These are phyloP conservation scores for Murraya paniculata DNA, from an alignment of 345 rosid species.

Conservation along the genomic window DNA sequence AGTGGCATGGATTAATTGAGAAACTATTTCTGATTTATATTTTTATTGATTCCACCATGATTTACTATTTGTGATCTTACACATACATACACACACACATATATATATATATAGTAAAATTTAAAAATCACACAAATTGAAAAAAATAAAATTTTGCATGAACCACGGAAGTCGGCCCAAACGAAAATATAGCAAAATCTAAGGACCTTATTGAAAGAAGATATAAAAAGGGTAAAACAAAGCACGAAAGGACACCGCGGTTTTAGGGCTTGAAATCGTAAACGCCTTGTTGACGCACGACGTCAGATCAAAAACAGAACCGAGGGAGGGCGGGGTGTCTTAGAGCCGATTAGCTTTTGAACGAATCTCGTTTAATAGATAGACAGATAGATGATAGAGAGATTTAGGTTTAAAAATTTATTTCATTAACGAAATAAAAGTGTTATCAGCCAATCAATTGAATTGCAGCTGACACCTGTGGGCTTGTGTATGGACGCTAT, in stretches of 20 bases:
- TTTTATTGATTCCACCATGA: not conserved
- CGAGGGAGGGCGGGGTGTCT: slow-evolving; percentile 1
- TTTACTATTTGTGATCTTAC: not conserved
- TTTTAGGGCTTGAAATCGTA: slow-evolving; percentile 2
- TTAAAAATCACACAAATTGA: not conserved
- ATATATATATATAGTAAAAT: not conserved
- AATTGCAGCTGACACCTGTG: not conserved
- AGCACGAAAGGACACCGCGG: not conserved
- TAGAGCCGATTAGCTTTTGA: not conserved
- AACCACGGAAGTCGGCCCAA: rapidly evolving
- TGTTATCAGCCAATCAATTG: not conserved
- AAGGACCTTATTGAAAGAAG: not conserved
- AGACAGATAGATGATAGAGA: too few species aligned
- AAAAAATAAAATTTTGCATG: too few species aligned
- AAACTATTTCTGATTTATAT: not conserved
- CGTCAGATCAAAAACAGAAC: not conserved
- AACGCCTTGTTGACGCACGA: slow-evolving; percentile 16
- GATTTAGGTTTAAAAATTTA: not conserved
- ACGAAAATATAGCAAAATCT: not conserved
- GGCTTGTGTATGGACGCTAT: slow-evolving; percentile 53
- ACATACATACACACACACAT: not conserved
- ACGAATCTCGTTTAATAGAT: not conserved
- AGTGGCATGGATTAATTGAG: not conserved
- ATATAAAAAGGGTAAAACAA: not conserved
- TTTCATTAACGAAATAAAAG: not conserved